These are phyloP conservation scores for Tetrapisispora arboricola DNA, from an alignment of 805 yeast species.

Conservation along the genomic window DNA sequence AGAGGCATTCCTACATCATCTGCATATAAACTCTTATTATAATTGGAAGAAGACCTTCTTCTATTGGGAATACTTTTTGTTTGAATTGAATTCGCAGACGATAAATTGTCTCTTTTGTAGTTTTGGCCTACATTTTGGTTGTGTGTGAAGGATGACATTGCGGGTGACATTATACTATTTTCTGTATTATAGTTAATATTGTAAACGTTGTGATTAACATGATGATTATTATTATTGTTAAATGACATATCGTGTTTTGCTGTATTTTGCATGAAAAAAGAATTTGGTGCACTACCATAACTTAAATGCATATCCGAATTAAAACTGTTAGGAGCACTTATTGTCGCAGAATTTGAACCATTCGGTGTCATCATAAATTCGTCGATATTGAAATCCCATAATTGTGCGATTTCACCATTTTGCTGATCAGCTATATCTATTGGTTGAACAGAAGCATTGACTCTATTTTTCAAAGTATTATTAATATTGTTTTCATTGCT, in stretches of 20 bases:
- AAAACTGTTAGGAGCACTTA: slow-evolving; percentile 29
- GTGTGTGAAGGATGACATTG: slow-evolving; percentile 2
- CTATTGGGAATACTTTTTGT: slow-evolving; percentile 5
- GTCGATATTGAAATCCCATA: slow-evolving; percentile 33
- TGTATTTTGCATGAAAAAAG: slow-evolving; percentile 1
- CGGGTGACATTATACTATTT: neutral
- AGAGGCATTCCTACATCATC: slow-evolving; percentile 16
- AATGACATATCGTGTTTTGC: neutral
- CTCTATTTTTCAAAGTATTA: neutral
- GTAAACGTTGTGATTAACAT: neutral
- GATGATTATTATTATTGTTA: slow-evolving; percentile 2
- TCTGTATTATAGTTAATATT: neutral
- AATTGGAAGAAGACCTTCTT: slow-evolving; percentile 10
- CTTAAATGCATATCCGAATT: slow-evolving; percentile 16
- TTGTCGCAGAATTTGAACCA: slow-evolving; percentile 27
- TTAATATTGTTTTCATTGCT: neutral
- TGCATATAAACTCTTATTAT: slow-evolving; percentile 7
- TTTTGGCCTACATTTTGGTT: neutral
- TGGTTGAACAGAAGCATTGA: slow-evolving; percentile 8
- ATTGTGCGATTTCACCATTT: slow-evolving; percentile 32
- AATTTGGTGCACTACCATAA: slow-evolving; percentile 9
- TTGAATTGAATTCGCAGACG: neutral
- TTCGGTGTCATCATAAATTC: slow-evolving; percentile 28
- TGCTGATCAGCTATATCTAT: slow-evolving; percentile 24
- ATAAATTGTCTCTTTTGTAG: neutral